phyloP scores from a whole-genome alignment of 257 asterid genomes.

The Solanum sparsipilum region DNA sequence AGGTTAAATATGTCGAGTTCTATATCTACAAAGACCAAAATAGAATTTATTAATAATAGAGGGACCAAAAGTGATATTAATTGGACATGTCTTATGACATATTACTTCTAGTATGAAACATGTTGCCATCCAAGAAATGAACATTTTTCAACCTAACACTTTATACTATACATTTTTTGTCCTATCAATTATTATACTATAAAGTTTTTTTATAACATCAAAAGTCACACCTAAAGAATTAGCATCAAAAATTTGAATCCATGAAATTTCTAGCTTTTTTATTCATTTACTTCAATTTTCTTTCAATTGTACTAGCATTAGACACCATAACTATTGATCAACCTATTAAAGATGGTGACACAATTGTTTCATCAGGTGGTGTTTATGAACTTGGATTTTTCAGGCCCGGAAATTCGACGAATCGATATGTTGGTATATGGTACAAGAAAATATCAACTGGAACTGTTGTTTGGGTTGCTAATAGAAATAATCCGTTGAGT shows the following conservation, averaged over 20 bases:
- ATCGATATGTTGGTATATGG: constrained; percentile 27
- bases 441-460: constrained; percentile 15
- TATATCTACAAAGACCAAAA: not conserved
- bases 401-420: constrained; percentile 6
- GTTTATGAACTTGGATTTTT: constrained; percentile 5
- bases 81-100: not conserved
- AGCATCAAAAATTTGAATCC: not conserved
- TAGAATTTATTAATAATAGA: accelerated
- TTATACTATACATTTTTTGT: not conserved
- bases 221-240: not conserved
- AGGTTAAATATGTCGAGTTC: not conserved
- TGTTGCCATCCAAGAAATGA: not conserved
- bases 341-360: not conserved
- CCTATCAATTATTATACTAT: not conserved
- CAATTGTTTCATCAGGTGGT: constrained; percentile 1
- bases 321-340: not conserved
- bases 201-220: not conserved
- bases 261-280: not conserved
- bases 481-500: constrained; percentile 12
- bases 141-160: not conserved
- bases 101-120: not conserved
- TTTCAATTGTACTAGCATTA: not conserved
- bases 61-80: not conserved
- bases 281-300: not conserved
- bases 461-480: constrained; percentile 21